phyloP scores from a whole-genome alignment of 2,329 filamentous ascomycete species.

The Alternaria triticina region DNA sequence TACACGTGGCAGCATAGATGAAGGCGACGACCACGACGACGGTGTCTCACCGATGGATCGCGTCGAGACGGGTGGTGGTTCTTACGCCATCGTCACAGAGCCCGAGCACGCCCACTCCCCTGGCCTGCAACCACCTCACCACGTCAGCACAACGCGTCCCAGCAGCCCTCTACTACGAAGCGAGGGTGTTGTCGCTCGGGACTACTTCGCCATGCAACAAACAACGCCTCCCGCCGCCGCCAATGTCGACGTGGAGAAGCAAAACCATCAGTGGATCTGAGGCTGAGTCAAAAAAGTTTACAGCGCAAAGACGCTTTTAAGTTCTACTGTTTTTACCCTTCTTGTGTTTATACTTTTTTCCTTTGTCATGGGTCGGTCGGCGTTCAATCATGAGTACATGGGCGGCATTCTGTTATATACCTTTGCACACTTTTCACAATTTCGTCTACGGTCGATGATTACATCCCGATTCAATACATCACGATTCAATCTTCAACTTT shows the following conservation, averaged over 20 bases:
- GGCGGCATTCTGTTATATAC: constrained; percentile 1
- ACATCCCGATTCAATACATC: neutral
- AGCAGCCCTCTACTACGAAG: neutral
- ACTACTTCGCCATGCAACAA: constrained; percentile 1
- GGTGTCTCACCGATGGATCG: neutral
- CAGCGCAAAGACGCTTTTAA: neutral
- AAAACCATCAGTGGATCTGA: neutral
- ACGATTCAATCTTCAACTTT: neutral
- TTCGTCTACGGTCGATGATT: neutral
- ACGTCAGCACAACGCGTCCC: neutral
- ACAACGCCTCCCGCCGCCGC: neutral
- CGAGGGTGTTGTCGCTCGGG: constrained; percentile 3
- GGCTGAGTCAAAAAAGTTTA: neutral
- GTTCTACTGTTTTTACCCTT: neutral
- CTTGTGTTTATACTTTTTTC: neutral
- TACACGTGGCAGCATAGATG: neutral
- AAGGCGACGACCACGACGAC: neutral
- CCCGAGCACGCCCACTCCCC: neutral
- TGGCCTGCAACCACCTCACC: neutral
- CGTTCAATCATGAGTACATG: neutral
- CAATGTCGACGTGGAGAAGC: neutral
- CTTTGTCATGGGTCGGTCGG: neutral
- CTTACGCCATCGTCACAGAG: neutral
- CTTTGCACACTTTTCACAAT: neutral
- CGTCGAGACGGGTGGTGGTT: neutral